Evolutionary conservation across 177 flowering plant species (phyloP).

Genomic region (Vitis hybrid): DNA sequence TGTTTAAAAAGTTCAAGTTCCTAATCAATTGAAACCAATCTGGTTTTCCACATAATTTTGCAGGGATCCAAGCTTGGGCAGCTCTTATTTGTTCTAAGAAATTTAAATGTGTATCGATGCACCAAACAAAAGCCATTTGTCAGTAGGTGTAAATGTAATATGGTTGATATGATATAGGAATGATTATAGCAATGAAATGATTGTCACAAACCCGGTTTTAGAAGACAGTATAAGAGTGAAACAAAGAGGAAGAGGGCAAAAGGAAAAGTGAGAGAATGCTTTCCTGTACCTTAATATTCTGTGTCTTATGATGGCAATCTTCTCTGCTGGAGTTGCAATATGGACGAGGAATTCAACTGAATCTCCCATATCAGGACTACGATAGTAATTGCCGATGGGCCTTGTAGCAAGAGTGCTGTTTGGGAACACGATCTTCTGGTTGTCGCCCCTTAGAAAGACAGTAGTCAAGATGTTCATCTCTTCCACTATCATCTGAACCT

Average conservation of each 20-base stretch:
- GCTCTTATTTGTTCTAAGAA: too few species aligned
- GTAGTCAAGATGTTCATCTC: conserved; percentile 91
- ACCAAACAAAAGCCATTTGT: too few species aligned
- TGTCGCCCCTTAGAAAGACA: conserved; percentile 67
- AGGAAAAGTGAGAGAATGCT: neutral
- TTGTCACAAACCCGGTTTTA: too few species aligned
- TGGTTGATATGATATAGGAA: too few species aligned
- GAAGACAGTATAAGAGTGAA: too few species aligned
- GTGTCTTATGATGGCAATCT: conserved; percentile 40
- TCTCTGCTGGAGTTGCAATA: conserved; percentile 51
- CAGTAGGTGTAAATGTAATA: too few species aligned
- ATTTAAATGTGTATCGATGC: too few species aligned
- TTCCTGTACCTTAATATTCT: conserved; percentile 34
- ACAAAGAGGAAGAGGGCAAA: neutral
- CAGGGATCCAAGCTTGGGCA: too few species aligned
- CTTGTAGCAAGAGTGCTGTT: conserved; percentile 51
- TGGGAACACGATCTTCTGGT: conserved; percentile 54
- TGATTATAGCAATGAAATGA: too few species aligned
- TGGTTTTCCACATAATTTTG: too few species aligned
- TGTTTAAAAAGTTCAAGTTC: too few species aligned
- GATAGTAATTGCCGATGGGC: conserved; percentile 60
- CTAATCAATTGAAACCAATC: too few species aligned
- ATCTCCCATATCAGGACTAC: conserved; percentile 91
- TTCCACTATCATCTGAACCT: conserved; percentile 73
- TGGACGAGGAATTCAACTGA: conserved; percentile 46